A percentile compares a stretch with the other conserved stretches of the same genome.
Evolutionary conservation across 352 stramenopile genomes (phyloP).

Genomic region (Globisporangium lucens): DNA sequence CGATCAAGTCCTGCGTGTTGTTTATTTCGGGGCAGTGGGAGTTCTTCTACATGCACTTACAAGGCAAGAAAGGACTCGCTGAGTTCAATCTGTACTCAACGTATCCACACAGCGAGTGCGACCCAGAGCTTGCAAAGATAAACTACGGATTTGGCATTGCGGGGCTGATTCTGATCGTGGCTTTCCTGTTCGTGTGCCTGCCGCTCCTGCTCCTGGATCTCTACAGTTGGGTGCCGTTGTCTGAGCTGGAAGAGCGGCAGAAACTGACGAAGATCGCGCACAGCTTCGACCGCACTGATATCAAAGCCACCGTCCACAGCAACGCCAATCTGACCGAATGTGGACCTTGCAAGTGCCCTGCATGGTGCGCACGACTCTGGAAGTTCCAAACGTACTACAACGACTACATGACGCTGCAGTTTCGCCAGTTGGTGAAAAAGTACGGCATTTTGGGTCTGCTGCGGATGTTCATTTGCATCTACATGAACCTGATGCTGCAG

Average conservation of each 20-base stretch:
- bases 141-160: slow-evolving; percentile 43
- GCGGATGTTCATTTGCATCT: slow-evolving; percentile 47
- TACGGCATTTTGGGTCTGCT: slow-evolving; percentile 41
- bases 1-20: slow-evolving; percentile 58
- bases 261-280: slow-evolving; percentile 27
- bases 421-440: slow-evolving; percentile 32
- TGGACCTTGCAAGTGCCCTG: background rate
- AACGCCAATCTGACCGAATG: slow-evolving; percentile 47
- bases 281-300: slow-evolving; percentile 28
- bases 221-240: slow-evolving; percentile 53
- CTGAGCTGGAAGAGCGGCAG: slow-evolving; percentile 34
- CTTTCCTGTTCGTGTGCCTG: slow-evolving; percentile 52
- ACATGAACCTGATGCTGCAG: slow-evolving; percentile 49
- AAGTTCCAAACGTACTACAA: slow-evolving; percentile 28
- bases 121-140: slow-evolving; percentile 21
- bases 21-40: slow-evolving; percentile 47
- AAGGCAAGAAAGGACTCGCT: background rate
- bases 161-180: slow-evolving; percentile 34
- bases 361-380: background rate
- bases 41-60: slow-evolving; percentile 25
- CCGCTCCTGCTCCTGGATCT: slow-evolving; percentile 53
- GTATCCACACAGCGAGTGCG: slow-evolving; percentile 14
- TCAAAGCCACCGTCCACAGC: slow-evolving; percentile 48
- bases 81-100: slow-evolving; percentile 23
- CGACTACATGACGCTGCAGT: slow-evolving; percentile 35